phyloP scores from a whole-genome alignment of 208 protist genomes.

The Porcisia deanei region DNA sequence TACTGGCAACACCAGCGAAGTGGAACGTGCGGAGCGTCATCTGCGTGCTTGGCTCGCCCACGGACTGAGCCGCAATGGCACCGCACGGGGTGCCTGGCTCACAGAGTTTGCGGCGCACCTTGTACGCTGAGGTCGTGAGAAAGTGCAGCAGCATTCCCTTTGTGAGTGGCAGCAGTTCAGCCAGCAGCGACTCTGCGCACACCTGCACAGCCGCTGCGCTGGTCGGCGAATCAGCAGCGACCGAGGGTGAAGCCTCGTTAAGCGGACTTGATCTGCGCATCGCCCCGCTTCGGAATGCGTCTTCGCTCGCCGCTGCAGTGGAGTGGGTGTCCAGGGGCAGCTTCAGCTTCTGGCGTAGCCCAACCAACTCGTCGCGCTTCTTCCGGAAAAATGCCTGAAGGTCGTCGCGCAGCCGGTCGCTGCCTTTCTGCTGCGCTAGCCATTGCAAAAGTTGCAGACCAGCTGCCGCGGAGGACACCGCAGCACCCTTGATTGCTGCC shows the following conservation, averaged over 20 bases:
- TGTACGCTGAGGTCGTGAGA: slow-evolving; percentile 60
- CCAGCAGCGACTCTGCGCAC: slow-evolving; percentile 58
- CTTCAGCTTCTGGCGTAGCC: slow-evolving; percentile 56
- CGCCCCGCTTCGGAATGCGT: neutral
- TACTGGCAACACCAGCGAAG: slow-evolving; percentile 99
- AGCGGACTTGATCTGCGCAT: neutral
- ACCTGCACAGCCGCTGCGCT: slow-evolving; percentile 4
- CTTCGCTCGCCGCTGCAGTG: neutral
- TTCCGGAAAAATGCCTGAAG: slow-evolving; percentile 70
- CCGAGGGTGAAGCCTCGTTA: neutral
- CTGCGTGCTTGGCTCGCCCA: slow-evolving; percentile 99
- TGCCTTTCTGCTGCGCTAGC: slow-evolving; percentile 34
- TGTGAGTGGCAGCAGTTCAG: slow-evolving; percentile 75
- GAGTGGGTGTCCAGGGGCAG: slow-evolving; percentile 31
- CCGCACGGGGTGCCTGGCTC: slow-evolving; percentile 99
- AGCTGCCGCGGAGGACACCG: neutral
- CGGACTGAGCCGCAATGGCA: slow-evolving; percentile 98
- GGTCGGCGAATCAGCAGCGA: neutral
- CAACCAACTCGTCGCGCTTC: slow-evolving; percentile 57
- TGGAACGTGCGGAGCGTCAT: slow-evolving; percentile 99
- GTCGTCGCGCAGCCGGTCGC: slow-evolving; percentile 77
- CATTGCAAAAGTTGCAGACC: slow-evolving; percentile 20
- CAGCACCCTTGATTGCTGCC: slow-evolving; percentile 9
- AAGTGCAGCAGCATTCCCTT: slow-evolving; percentile 75
- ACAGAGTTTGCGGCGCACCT: slow-evolving; percentile 86